Conservation (phyloP, 208 protist genomes). For the Leishmania major region DNA sequence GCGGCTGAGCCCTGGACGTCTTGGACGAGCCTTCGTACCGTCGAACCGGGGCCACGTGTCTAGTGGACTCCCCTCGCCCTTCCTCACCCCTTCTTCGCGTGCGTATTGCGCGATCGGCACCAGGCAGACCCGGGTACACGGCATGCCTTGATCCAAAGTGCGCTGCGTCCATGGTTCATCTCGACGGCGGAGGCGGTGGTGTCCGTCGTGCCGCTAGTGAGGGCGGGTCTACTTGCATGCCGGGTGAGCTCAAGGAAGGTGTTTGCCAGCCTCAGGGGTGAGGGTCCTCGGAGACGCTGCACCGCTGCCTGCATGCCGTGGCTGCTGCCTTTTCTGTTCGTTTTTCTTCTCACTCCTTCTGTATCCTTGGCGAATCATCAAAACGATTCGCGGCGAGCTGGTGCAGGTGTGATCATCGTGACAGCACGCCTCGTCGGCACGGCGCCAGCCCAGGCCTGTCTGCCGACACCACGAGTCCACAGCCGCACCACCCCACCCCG, state of each 20-base stretch:
- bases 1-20: neutral
- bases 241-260: neutral
- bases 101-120: neutral
- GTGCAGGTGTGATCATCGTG: neutral
- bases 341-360: neutral
- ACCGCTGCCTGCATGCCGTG: neutral
- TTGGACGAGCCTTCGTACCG: neutral
- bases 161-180: neutral
- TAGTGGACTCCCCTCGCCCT: neutral
- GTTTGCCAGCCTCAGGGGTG: neutral
- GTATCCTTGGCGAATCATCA: neutral
- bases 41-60: neutral
- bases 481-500: neutral
- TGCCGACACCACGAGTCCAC: neutral
- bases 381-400: neutral
- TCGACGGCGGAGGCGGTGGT: neutral
- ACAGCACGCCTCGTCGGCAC: neutral
- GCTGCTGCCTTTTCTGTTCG: neutral
- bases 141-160: neutral
- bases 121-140: neutral
- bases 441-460: neutral
- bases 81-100: neutral
- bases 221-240: neutral
- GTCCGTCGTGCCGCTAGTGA: neutral
- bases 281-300: neutral